A percentile compares a stretch with the other conserved stretches of the same genome.
Conservation (phyloP, 2,329 filamentous ascomycete genomes). For the Fusarium subtropicale region DNA sequence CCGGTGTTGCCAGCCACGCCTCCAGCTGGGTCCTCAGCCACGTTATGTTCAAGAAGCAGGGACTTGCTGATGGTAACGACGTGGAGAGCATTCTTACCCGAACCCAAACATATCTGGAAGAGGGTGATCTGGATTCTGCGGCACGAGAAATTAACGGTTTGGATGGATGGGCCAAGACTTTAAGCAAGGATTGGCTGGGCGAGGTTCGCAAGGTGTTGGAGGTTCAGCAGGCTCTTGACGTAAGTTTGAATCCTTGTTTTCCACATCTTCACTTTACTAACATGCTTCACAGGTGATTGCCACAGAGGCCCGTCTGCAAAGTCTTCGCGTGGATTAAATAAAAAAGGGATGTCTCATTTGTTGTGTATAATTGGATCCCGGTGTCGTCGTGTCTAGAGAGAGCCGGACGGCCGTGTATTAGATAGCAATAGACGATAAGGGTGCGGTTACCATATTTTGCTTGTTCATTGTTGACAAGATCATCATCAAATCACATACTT, state of each 20-base stretch:
- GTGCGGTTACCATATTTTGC: constrained; percentile 34
- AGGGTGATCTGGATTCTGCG: constrained; percentile 90
- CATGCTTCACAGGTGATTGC: constrained; percentile 75
- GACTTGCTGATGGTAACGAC: constrained; percentile 83
- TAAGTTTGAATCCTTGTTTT: constrained; percentile 61
- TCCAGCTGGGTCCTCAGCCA: constrained; percentile 92
- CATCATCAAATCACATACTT: background rate
- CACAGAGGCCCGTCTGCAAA: constrained; percentile 89
- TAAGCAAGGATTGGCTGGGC: constrained; percentile 92
- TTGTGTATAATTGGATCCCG: constrained; percentile 52
- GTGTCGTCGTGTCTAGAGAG: constrained; percentile 47
- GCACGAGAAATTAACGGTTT: constrained; percentile 95
- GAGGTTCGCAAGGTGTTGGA: constrained; percentile 94
- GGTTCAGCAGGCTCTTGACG: constrained; percentile 95
- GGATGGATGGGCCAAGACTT: constrained; percentile 92
- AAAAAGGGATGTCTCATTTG: constrained; percentile 48
- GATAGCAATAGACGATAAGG: constrained; percentile 53
- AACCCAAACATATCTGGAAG: constrained; percentile 90
- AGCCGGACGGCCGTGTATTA: constrained; percentile 51
- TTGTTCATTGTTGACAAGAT: constrained; percentile 6
- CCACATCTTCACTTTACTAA: constrained; percentile 28
- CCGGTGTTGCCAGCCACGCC: constrained; percentile 93
- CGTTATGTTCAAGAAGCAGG: constrained; percentile 95
- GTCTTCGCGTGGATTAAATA: constrained; percentile 80
- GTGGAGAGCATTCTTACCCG: constrained; percentile 93